Evolutionary conservation across 1,284 basidiomycete genomes (phyloP).

Genomic region (Ganoderma leucocontextum): DNA sequence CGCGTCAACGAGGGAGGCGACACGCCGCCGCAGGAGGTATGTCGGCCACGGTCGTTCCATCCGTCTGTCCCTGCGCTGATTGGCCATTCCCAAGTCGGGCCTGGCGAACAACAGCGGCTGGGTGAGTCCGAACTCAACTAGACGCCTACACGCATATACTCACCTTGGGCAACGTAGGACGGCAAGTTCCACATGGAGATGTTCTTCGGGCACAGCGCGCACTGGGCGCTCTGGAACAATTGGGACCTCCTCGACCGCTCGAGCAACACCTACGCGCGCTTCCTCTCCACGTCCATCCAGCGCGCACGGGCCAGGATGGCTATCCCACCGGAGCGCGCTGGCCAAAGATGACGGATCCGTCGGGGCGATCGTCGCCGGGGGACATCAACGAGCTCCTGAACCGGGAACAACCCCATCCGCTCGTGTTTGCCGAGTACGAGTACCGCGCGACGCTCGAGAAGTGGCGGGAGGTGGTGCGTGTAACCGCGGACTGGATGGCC

Average conservation of each 20-base stretch:
- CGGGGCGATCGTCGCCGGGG: constrained; percentile 62
- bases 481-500: constrained; percentile 68
- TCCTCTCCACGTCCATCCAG: constrained; percentile 54
- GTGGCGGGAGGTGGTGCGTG: constrained; percentile 58
- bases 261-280: constrained; percentile 53
- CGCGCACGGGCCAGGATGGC: constrained; percentile 60
- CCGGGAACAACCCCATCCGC: constrained; percentile 67
- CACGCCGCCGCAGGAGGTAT: constrained; percentile 65
- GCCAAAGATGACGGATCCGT: constrained; percentile 71
- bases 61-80: neutral
- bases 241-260: constrained; percentile 57
- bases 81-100: constrained; percentile 51
- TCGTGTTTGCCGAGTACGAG: constrained; percentile 66
- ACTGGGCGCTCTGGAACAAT: constrained; percentile 69
- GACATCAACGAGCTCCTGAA: constrained; percentile 69
- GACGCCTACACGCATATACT: neutral
- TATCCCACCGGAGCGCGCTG: constrained; percentile 62
- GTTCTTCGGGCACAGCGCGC: constrained; percentile 65
- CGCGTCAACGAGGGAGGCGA: constrained; percentile 66
- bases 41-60: constrained; percentile 17
- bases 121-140: constrained; percentile 46
- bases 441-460: constrained; percentile 58
- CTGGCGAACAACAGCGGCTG: constrained; percentile 65
- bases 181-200: constrained; percentile 71
- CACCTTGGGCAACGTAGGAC: constrained; percentile 39